phyloP scores from a whole-genome alignment of 2,329 filamentous ascomycete genomes.

The Myrmaecium sp. region DNA sequence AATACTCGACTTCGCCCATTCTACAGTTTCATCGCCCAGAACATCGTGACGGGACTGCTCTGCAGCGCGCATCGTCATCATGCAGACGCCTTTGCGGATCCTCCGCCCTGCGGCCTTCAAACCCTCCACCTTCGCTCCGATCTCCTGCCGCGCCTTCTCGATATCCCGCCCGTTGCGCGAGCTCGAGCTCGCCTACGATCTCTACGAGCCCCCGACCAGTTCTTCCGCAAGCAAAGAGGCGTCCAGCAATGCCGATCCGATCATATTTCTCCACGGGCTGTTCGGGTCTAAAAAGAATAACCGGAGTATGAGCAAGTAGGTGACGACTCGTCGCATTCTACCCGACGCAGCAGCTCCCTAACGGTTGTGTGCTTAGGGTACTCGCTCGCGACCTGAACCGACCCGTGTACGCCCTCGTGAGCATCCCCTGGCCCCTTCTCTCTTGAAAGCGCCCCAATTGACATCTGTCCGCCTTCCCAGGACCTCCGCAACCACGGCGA shows the following conservation, averaged over 20 bases:
- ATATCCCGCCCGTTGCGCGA: constrained; percentile 3
- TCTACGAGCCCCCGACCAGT: constrained; percentile 41
- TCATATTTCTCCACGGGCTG: constrained; percentile 80
- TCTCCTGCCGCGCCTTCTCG: not conserved
- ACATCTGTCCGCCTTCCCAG: constrained; percentile 31
- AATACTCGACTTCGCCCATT: no score
- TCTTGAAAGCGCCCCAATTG: not conserved
- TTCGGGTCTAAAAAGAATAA: constrained; percentile 97
- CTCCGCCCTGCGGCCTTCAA: no score
- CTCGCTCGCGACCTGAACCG: constrained; percentile 66
- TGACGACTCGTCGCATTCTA: constrained; percentile 7
- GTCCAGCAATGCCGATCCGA: constrained; percentile 36
- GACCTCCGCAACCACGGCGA: constrained; percentile 90
- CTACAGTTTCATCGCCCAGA: no score
- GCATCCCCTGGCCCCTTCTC: no score
- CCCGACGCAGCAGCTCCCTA: not conserved
- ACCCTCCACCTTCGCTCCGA: no score
- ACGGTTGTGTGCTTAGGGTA: constrained; percentile 34
- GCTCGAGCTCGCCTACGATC: constrained; percentile 42
- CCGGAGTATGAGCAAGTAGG: constrained; percentile 82
- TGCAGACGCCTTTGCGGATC: no score
- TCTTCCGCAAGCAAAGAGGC: constrained; percentile 12
- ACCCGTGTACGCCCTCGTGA: constrained; percentile 69
- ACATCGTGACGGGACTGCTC: no score
- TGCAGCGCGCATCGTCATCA: no score